Conservation (phyloP, 2,329 filamentous ascomycete genomes). For the Penicillium sp. region DNA sequence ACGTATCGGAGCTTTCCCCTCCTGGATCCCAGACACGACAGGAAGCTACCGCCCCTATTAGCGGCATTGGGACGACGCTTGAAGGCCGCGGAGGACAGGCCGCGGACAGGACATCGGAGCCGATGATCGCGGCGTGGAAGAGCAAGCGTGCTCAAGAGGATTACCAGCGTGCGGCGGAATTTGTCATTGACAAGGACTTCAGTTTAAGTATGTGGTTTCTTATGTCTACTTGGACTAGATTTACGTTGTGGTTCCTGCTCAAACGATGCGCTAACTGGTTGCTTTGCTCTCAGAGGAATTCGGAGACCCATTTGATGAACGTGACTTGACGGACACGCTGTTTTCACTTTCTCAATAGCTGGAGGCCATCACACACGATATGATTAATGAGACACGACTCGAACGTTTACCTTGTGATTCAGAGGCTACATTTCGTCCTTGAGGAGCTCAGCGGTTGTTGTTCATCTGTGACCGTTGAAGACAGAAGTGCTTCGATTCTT, state of each 20-base stretch:
- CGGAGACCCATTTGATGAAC: slow-evolving; percentile 48
- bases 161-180: slow-evolving; percentile 50
- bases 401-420: background rate
- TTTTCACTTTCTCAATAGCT: slow-evolving; percentile 8
- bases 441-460: background rate
- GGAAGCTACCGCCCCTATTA: slow-evolving; percentile 8
- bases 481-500: background rate
- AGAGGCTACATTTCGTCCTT: background rate
- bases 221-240: background rate
- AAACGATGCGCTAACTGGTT: background rate
- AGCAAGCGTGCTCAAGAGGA: slow-evolving; percentile 60
- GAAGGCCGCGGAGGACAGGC: slow-evolving; percentile 10
- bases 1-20: slow-evolving; percentile 53
- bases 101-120: slow-evolving; percentile 34
- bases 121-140: slow-evolving; percentile 54
- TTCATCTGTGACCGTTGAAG: background rate
- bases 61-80: background rate
- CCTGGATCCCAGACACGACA: slow-evolving; percentile 51
- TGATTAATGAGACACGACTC: slow-evolving; percentile 31
- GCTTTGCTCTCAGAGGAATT: slow-evolving; percentile 40
- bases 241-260: background rate
- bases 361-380: slow-evolving; percentile 12
- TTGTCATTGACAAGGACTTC: slow-evolving; percentile 54
- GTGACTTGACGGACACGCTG: slow-evolving; percentile 35
- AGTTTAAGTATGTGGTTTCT: slow-evolving; percentile 42